Evolutionary conservation across 768 basidiomycete genomes (phyloP), one percentile per base, ranked within the genome.

Genomic region (Russula emetica): DNA sequence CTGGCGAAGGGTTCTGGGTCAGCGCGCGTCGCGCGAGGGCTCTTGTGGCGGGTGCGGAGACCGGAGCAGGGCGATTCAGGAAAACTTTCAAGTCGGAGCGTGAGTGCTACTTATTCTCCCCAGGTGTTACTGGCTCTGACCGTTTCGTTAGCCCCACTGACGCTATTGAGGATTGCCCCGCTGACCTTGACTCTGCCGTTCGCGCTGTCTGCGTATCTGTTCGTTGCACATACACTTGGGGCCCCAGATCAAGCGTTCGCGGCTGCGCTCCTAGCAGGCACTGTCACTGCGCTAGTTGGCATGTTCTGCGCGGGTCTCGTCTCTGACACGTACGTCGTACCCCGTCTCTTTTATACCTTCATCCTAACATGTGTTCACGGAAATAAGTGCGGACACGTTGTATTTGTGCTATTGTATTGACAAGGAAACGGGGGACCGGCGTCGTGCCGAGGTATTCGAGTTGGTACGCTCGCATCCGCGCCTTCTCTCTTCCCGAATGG

Each of bases 251-350:
- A 88, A 69, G 91, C 92, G 0, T 78, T 94, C 9, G 80, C 85
- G 14, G 88, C 90, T 24, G 85, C 89, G 1, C 68, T 95, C 18
- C 77, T 95, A 4, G 88, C 88, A 26, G 93, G 87, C 3, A 85
- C 83, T 11, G 84, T 92, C 20, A 91, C 91, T 0, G 90, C 88
- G 6, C 77, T 94, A 24, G 90, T 93, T 36, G 88, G 91, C 1
- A 71, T 89, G 72, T 94, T 93, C 69, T 92, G 90, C 66, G 84
- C 91, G 8, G 90, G 90, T 5, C 77, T 94, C 5, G 83, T 94
- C 44, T 83, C 84, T 66, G 93, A 96, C 74, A 81, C 81, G 84
- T 86, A 69, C 75, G 85, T 76, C 13, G 8, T 14, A 13, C 10
- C 5, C 20, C 26, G 7, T 44, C 3, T 13, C 44, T 26, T 32